Evolutionary conservation across 225 moss, liverwort and hornwort species (phyloP), one percentile per base, ranked within the genome.

Genomic region (Bryoerythrophyllum caledonicum): DNA sequence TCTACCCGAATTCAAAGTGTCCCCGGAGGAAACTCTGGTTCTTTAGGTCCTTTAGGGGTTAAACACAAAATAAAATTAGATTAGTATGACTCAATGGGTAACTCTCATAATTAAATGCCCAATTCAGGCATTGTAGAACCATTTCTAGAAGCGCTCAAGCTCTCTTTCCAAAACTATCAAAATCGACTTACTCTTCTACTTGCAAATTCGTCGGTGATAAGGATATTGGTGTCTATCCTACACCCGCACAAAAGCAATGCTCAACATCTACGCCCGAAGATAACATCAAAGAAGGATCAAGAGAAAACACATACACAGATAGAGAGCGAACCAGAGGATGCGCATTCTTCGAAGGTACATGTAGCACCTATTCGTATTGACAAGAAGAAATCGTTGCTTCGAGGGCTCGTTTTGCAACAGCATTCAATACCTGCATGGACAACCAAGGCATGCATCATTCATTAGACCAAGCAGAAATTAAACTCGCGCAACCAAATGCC

Each of bases 391-490:
- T 40, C 14, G 4, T 41, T 64, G 41, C 21, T 24, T 64, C 40
- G 10, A 67, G n/a, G 51, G 10, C 28, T 67, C 67, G 20, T 20
- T 49, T 30, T 30, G 44, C 11, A 28, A 49, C 30, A 20, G 12
- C 26, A 66, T 20, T 15, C 2, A 28, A 30, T 20, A 49, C 10
- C 67, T 51, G 51, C 49, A 32, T 67, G 20, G 30, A 30, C 51
- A 67, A 67, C 67, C 67, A 67, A 67, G n/a, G 10, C 51, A 51
- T 67, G 6, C 30, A 67, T 67, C 49, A 4, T 35, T 40, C 38
- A 37, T 38, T 63, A 63, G 38, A n/a, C 4, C 21, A n/a, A 21
- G 35, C 53, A 68, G 7, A 68, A 53, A 68, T 35, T 6, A 6
- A 53, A 23, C 21, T 53, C 34, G 32, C 53, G 32, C 20, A 51